Evolutionary conservation across 257 asterid genomes (phyloP), one percentile per base, ranked within the genome.

Genomic region (Salvia hispanica): DNA sequence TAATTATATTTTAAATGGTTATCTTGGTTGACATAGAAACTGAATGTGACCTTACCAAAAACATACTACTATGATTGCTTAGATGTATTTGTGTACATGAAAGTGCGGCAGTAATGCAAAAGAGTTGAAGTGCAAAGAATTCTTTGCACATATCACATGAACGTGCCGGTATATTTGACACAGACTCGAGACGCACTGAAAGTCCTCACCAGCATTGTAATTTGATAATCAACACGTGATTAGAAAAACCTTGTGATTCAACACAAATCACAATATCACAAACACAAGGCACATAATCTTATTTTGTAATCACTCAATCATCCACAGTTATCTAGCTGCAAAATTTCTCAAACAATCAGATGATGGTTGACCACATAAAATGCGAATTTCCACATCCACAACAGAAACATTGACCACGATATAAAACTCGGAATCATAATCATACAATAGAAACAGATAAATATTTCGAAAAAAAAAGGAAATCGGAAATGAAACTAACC

Each of bases 401-500:
- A 58, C 5, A 66, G 50, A 45, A 70, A 14, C 7, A 13, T 13
- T 9, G 44, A 40, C 28, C 10, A 52, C 37, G 34, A 46, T 48
- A 52, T 7, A n/a, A 39, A 70, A 33, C 16, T 8, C 40, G 16
- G 57, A 51, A 42, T 31, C 36, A 58, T 8, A 0, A 40, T 56
- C 62, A 0, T 1, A 36, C 39, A 31, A 10, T 55, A 15, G 16
- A 67, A 44, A 37, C 7, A 13, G 43, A 9, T 28, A 15, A 62
- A 25, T 45, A 21, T 36, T n/a, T 9, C 52, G 5, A 18, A 15
- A 58, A 34, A 11, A 40, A 18, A 40, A 16, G 40, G 16, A 65
- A 7, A 56, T 16, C 52, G 4, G 18, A 34, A 55, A 14, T 62
- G 15, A 15, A 42, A 64, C 72, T 40, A 43, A 85, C 98, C 98